Evolutionary conservation across 176 grass and related monocot species (phyloP).

Genomic region (Bromus sterilis): DNA sequence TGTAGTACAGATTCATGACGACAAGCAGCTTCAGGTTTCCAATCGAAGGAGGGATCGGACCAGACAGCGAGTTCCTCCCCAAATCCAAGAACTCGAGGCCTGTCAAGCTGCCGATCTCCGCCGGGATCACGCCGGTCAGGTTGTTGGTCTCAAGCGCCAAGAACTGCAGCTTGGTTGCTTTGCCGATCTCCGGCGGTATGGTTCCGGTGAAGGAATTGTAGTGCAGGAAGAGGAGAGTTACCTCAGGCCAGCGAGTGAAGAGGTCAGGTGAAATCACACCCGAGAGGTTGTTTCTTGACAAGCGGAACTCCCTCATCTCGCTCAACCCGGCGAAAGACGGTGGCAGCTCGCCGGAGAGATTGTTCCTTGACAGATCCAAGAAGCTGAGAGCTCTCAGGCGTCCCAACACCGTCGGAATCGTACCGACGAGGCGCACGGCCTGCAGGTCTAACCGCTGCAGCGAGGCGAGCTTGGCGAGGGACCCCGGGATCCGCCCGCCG

Average conservation of each 20-base stretch:
- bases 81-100: conserved; percentile 21
- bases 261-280: neutral
- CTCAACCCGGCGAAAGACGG: neutral
- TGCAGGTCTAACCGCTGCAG: conserved; percentile 13
- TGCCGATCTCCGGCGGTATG: neutral
- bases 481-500: neutral
- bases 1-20: conserved; percentile 11
- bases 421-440: neutral
- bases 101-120: neutral
- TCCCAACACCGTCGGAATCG: conserved; percentile 11
- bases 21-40: neutral
- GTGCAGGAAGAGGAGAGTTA: conserved; percentile 18
- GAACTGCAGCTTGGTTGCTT: neutral
- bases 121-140: conserved; percentile 15
- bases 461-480: neutral
- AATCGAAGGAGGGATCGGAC: neutral
- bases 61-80: conserved; percentile 16
- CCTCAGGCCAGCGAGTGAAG: conserved; percentile 1
- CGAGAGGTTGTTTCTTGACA: conserved; percentile 24
- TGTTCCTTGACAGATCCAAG: conserved; percentile 20
- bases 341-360: conserved; percentile 11
- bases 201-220: conserved; percentile 24
- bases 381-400: neutral
- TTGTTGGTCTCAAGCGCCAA: conserved; percentile 20
- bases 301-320: conserved; percentile 5